phyloP scores from a whole-genome alignment of 345 rosid species.

The Ceriops decandra region DNA sequence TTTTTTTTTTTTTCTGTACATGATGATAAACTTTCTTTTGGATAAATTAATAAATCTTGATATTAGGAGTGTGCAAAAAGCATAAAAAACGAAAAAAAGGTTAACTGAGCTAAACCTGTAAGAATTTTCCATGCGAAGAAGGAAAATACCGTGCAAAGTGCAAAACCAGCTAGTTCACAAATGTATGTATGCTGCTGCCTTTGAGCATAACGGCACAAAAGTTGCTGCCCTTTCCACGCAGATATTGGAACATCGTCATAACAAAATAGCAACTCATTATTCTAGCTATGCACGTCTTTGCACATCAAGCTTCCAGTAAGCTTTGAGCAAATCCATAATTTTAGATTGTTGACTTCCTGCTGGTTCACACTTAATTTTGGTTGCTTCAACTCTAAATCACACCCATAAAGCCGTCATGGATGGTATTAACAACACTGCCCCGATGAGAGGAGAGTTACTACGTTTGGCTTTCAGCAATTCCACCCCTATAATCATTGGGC shows the following conservation, averaged over 20 bases:
- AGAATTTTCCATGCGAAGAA: too few species aligned
- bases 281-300: background rate
- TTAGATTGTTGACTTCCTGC: background rate
- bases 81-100: too few species aligned
- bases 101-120: too few species aligned
- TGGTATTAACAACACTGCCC: background rate
- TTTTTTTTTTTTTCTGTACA: too few species aligned
- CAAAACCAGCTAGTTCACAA: background rate
- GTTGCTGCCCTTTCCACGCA: too few species aligned
- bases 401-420: background rate
- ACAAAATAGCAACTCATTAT: conserved; percentile 1
- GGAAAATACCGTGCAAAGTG: background rate
- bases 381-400: background rate
- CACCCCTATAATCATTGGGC: background rate
- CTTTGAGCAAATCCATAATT: background rate
- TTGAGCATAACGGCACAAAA: too few species aligned
- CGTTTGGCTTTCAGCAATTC: conserved; percentile 5
- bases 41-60: too few species aligned
- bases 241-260: background rate
- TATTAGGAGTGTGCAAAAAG: too few species aligned
- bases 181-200: background rate
- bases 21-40: too few species aligned
- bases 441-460: background rate
- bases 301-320: background rate
- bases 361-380: background rate